Percentiles rank a stretch among this genome's conserved stretches.
Conservation (phyloP, 495 filamentous ascomycete genomes). For the Hypoxylon fragiforme region DNA sequence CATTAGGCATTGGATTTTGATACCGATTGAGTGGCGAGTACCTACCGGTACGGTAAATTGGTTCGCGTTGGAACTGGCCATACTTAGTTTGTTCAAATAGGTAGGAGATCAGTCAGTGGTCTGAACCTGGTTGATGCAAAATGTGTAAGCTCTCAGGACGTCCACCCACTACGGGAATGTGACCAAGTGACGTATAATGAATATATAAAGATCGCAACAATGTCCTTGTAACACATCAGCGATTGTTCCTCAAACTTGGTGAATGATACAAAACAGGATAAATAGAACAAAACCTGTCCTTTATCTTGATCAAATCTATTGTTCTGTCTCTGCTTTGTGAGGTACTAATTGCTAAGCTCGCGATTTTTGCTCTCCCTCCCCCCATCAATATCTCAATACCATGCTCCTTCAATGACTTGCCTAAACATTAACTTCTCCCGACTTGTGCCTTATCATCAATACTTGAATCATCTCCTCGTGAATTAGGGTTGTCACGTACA, state of each 20-base stretch:
- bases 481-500: slow-evolving; percentile 31
- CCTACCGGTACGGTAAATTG: slow-evolving; percentile 6
- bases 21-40: slow-evolving; percentile 29
- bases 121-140: too few relatives aligned
- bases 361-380: slow-evolving; percentile 2
- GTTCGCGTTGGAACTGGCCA: slow-evolving; percentile 12
- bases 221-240: too few relatives aligned
- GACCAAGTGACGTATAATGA: too few relatives aligned
- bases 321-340: slow-evolving; percentile 28
- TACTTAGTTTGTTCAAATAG: slow-evolving; percentile 3
- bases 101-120: too few relatives aligned
- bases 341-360: slow-evolving; percentile 11
- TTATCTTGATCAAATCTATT: slow-evolving; percentile 23
- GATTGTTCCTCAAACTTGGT: too few relatives aligned
- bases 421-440: slow-evolving; percentile 29
- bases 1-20: slow-evolving; percentile 40
- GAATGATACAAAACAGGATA: too few relatives aligned
- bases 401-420: slow-evolving; percentile 18
- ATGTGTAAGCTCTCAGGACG: too few relatives aligned
- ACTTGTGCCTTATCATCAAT: slow-evolving; percentile 30
- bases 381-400: slow-evolving; percentile 18
- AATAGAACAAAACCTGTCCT: neutral
- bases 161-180: too few relatives aligned
- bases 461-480: slow-evolving; percentile 32
- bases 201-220: too few relatives aligned